Percentiles rank a stretch among this genome's conserved stretches.
These are phyloP conservation scores for Leccinum disarticulatum DNA, from an alignment of 768 basidiomycete genomes.

Conservation along the genomic window DNA sequence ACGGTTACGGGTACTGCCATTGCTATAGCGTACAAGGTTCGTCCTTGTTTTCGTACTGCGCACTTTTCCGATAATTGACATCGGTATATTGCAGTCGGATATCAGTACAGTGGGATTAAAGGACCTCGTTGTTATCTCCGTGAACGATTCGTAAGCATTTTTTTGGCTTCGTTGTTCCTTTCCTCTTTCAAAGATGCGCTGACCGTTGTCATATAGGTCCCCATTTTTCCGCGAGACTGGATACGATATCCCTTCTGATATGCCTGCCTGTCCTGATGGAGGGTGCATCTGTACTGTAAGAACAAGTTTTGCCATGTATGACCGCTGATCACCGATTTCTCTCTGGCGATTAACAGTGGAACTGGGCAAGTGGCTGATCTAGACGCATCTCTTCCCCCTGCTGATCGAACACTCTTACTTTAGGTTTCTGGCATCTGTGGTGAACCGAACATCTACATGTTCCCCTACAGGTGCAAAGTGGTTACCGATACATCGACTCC, in stretches of 20 bases:
- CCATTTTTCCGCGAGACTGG: constrained; percentile 1
- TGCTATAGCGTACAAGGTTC: constrained; percentile 16
- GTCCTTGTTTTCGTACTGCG: background rate
- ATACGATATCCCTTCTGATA: constrained; percentile 6
- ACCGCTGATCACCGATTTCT: background rate
- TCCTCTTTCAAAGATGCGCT: background rate
- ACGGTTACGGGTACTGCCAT: constrained; percentile 9
- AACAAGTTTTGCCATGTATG: background rate
- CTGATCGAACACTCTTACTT: background rate
- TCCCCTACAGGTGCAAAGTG: constrained; percentile 1
- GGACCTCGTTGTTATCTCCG: constrained; percentile 2
- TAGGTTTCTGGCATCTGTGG: constrained; percentile 13
- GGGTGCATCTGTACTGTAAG: constrained; percentile 11
- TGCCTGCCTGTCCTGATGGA: constrained; percentile 2
- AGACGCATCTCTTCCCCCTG: too few relatives aligned
- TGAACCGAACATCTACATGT: constrained; percentile 6
- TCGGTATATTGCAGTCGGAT: background rate
- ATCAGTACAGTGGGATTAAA: background rate
- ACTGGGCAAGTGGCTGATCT: constrained; percentile 10
- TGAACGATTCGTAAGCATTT: constrained; percentile 1
- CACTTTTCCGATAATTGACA: background rate
- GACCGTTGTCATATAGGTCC: constrained; percentile 4
- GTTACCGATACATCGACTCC: background rate
- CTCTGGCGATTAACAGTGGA: background rate
- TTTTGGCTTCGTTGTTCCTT: too few relatives aligned